phyloP scores from a whole-genome alignment of 2,329 filamentous ascomycete species.

The Arthrobotrys sphaeroides region DNA sequence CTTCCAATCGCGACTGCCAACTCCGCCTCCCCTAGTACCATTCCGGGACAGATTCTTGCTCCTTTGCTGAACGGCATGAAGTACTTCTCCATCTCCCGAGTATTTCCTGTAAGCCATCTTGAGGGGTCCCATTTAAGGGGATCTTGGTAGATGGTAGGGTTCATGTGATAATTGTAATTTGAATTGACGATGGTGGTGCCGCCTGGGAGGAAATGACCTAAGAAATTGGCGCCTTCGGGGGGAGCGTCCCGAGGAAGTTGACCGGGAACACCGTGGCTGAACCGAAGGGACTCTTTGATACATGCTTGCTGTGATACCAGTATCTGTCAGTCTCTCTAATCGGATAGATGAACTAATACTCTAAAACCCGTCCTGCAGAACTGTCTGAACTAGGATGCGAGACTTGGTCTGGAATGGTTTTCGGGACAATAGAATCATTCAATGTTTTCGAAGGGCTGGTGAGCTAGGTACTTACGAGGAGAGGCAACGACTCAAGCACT shows the following conservation, averaged over 20 bases:
- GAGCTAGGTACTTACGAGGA: too few relatives aligned
- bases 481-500: slow-evolving; percentile 15
- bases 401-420: too few relatives aligned
- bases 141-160: slow-evolving; percentile 26
- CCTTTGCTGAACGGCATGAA: slow-evolving; percentile 42
- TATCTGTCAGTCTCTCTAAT: too few relatives aligned
- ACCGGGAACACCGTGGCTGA: slow-evolving; percentile 29
- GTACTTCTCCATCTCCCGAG: slow-evolving; percentile 42
- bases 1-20: slow-evolving; percentile 30
- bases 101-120: slow-evolving; percentile 25
- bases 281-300: slow-evolving; percentile 33
- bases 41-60: slow-evolving; percentile 28
- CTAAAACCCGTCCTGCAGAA: too few relatives aligned
- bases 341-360: too few relatives aligned
- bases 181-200: slow-evolving; percentile 13
- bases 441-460: too few relatives aligned
- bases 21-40: slow-evolving; percentile 40
- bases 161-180: slow-evolving; percentile 31
- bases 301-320: slow-evolving; percentile 14
- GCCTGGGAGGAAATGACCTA: slow-evolving; percentile 14
- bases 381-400: too few relatives aligned
- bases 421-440: background rate
- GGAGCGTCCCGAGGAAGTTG: slow-evolving; percentile 34
- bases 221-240: background rate
- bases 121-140: slow-evolving; percentile 28